Percentiles rank a stretch among this genome's conserved stretches.
phyloP scores from a whole-genome alignment of 2,329 filamentous ascomycete genomes.

The Cercospora brassicicola region DNA sequence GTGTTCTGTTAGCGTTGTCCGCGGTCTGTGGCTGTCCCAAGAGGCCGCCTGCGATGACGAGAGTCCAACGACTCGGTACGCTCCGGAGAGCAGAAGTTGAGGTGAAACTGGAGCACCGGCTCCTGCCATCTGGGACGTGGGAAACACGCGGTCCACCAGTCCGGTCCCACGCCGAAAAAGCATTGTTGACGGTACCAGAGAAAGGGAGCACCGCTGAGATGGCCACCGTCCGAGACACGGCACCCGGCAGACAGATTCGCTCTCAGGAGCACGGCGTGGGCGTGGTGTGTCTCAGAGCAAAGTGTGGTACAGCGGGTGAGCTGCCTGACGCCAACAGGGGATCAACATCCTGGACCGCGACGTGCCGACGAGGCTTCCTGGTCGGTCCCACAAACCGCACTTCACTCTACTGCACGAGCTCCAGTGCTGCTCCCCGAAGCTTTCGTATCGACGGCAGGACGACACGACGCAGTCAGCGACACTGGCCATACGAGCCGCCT shows the following conservation, averaged over 20 bases:
- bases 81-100: not conserved
- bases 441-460: not conserved
- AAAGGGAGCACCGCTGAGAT: slow-evolving; percentile 2
- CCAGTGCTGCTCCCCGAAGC: not conserved
- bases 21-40: not conserved
- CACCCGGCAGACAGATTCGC: slow-evolving; percentile 1
- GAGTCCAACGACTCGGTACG: not conserved
- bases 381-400: not conserved
- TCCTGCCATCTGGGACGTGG: not conserved
- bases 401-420: not conserved
- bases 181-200: not conserved
- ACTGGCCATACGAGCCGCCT: not conserved
- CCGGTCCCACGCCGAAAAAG: not conserved
- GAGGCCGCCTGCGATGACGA: not conserved
- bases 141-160: not conserved
- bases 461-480: not conserved
- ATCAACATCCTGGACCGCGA: not conserved
- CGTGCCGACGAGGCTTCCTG: not conserved
- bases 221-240: slow-evolving; percentile 6
- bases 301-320: not conserved
- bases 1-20: not conserved
- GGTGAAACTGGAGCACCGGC: not conserved
- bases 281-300: slow-evolving; percentile 5
- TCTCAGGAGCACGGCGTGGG: not conserved
- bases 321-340: not conserved